A percentile compares a stretch with the other conserved stretches of the same genome.
Conservation (phyloP, 345 rosid species). For the Nasturtium officinale region DNA sequence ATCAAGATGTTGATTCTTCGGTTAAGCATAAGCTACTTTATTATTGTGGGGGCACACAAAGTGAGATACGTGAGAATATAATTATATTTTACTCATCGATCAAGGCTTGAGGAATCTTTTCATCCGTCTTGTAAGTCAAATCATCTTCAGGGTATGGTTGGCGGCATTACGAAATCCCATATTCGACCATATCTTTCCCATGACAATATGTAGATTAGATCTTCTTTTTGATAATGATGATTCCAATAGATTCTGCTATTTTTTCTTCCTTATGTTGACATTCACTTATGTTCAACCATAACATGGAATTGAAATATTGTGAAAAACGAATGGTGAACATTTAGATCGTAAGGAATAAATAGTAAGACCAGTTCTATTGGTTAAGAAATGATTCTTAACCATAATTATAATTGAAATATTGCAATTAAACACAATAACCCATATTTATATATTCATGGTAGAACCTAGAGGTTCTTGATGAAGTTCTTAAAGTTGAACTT, state of each 20-base stretch:
- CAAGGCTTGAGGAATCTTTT: slow-evolving; percentile 32
- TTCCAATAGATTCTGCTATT: background rate
- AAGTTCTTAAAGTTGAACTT: too few species aligned
- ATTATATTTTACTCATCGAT: slow-evolving; percentile 17
- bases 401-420: too few species aligned
- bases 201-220: slow-evolving; percentile 24
- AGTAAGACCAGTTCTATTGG: too few species aligned
- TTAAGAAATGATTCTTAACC: too few species aligned
- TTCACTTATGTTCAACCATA: background rate
- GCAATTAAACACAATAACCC: too few species aligned
- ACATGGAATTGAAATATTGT: background rate
- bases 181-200: slow-evolving; percentile 19
- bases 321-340: background rate
- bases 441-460: too few species aligned
- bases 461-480: too few species aligned
- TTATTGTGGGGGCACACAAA: background rate
- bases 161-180: slow-evolving; percentile 25
- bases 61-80: slow-evolving; percentile 17
- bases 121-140: slow-evolving; percentile 21
- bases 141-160: slow-evolving; percentile 14
- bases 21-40: background rate
- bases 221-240: slow-evolving; percentile 7
- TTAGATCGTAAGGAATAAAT: background rate
- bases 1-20: background rate
- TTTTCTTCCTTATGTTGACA: background rate